Evolutionary conservation across 805 yeast species (phyloP).

Genomic region (Metschnikowia chrysomelidarum): DNA sequence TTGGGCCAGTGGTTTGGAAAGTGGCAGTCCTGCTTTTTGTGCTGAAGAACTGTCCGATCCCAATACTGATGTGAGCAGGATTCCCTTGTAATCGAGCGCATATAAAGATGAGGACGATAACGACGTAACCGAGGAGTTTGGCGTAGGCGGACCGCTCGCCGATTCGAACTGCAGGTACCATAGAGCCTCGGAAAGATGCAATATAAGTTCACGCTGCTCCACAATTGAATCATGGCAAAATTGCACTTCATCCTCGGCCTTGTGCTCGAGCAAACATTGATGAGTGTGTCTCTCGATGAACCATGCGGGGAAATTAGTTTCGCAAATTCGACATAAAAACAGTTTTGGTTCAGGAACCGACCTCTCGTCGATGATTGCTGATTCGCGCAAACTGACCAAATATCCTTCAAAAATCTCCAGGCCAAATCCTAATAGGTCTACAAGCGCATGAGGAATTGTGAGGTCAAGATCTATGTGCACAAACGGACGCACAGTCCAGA

Average conservation of each 20-base stretch:
- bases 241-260: constrained; percentile 74
- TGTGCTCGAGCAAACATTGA: constrained; percentile 81
- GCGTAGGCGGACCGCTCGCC: constrained; percentile 17
- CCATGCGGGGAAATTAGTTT: constrained; percentile 89
- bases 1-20: constrained; percentile 7
- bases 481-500: constrained; percentile 91
- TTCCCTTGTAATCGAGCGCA: constrained; percentile 55
- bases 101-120: constrained; percentile 20
- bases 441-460: constrained; percentile 66
- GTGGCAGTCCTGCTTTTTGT: constrained; percentile 19
- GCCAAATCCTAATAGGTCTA: constrained; percentile 85
- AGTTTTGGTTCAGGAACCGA: constrained; percentile 76
- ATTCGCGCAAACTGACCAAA: constrained; percentile 59
- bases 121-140: constrained; percentile 18
- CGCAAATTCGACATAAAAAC: constrained; percentile 90
- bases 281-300: constrained; percentile 92
- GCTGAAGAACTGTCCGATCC: constrained; percentile 14
- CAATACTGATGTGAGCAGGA: constrained; percentile 33
- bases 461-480: constrained; percentile 59
- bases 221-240: constrained; percentile 68
- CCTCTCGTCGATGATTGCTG: constrained; percentile 60
- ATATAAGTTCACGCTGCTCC: constrained; percentile 63
- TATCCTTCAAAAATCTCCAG: constrained; percentile 79
- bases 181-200: constrained; percentile 42
- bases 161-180: constrained; percentile 18